Conservation (phyloP, 1,284 basidiomycete genomes). For the Ceratobasidium sp. region DNA sequence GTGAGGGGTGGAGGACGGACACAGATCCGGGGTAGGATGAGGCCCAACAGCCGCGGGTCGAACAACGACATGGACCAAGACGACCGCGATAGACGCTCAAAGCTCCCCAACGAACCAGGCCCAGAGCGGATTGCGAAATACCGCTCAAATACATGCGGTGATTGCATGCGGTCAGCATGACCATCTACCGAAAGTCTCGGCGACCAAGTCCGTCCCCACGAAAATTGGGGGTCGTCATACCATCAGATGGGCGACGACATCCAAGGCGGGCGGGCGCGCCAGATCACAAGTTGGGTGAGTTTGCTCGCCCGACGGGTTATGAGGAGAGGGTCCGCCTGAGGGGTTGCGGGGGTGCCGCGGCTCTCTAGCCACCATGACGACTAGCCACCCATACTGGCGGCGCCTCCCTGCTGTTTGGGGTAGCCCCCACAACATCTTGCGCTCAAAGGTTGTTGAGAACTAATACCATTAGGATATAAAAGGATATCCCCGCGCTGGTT, state of each 20-base stretch:
- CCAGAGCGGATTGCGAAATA: no score
- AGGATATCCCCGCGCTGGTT: neutral
- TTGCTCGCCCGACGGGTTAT: no score
- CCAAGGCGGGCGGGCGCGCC: slow-evolving; percentile 4
- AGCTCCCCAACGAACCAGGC: no score
- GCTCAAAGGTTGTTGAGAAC: neutral
- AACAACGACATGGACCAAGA: no score
- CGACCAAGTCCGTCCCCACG: no score
- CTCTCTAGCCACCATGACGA: slow-evolving; percentile 1
- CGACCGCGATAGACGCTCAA: no score
- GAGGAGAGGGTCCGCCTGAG: slow-evolving; percentile 1
- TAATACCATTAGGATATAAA: neutral
- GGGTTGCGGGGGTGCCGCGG: slow-evolving; percentile 25
- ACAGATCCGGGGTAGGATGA: neutral
- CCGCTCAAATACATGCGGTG: no score
- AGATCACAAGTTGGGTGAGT: slow-evolving; percentile 1
- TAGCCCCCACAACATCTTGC: slow-evolving; percentile 12
- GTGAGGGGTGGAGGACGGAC: neutral
- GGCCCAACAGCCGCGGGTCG: no score
- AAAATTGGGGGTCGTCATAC: neutral
- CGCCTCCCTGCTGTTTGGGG: slow-evolving; percentile 12
- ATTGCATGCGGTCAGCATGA: no score
- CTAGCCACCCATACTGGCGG: neutral
- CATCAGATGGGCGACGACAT: slow-evolving; percentile 7
- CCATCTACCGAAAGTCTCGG: no score